Evolutionary conservation across 208 protist species (phyloP).

Genomic region (Leishmania turanica): DNA sequence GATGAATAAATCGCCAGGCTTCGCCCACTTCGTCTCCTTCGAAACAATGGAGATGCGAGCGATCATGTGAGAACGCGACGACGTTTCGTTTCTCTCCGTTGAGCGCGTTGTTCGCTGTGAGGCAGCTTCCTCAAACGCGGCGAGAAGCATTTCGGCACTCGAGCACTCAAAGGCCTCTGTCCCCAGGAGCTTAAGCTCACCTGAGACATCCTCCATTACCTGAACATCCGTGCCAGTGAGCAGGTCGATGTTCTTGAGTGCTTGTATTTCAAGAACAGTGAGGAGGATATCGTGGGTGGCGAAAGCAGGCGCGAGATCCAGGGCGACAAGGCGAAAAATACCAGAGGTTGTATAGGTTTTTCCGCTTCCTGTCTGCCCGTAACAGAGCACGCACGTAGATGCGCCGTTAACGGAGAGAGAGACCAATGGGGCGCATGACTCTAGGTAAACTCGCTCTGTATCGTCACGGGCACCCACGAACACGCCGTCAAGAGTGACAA

Average conservation of each 20-base stretch:
- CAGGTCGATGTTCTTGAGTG: conserved; percentile 78
- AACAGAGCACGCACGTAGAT: conserved; percentile 88
- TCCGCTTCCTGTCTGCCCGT: conserved; percentile 92
- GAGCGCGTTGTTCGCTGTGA: conserved; percentile 74
- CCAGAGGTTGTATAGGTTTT: conserved; percentile 91
- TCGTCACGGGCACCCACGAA: conserved; percentile 68
- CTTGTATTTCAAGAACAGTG: conserved; percentile 86
- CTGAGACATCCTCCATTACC: conserved; percentile 82
- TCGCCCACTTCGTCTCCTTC: conserved; percentile 83
- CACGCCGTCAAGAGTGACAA: conserved; percentile 77
- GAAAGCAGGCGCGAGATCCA: conserved; percentile 66
- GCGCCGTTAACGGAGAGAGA: conserved; percentile 79
- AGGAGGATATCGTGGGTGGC: conserved; percentile 71
- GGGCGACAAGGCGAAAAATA: conserved; percentile 65
- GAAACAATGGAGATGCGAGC: conserved; percentile 77
- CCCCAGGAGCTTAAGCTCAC: conserved; percentile 76
- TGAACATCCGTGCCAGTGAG: conserved; percentile 80
- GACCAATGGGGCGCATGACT: conserved; percentile 82
- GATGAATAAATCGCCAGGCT: conserved; percentile 83
- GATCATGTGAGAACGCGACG: conserved; percentile 90
- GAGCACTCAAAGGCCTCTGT: conserved; percentile 82
- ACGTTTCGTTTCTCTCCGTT: conserved; percentile 84
- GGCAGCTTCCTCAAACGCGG: conserved; percentile 79
- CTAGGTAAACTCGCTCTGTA: conserved; percentile 72
- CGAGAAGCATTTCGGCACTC: conserved; percentile 77